Conservation (phyloP, 78 protist genomes). For the Isochrysis galbana region DNA sequence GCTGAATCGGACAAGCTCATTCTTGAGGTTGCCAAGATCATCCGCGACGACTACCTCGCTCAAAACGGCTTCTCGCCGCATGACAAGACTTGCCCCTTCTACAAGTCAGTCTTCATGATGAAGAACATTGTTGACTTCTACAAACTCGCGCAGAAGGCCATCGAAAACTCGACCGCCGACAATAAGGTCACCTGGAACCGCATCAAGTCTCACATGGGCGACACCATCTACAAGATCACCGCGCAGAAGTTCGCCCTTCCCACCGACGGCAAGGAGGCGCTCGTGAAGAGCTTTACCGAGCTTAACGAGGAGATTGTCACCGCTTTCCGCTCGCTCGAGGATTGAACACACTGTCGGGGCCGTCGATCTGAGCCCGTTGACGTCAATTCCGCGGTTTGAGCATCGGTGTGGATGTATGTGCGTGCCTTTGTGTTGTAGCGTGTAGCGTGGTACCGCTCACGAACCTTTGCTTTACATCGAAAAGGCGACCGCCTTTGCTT, state of each 20-base stretch:
- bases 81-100: conserved; percentile 98
- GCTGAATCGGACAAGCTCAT: conserved; percentile 95
- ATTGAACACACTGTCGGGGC: not conserved
- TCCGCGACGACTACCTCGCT: conserved; percentile 96
- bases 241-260: conserved; percentile 76
- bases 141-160: conserved; percentile 66
- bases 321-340: conserved; percentile 50
- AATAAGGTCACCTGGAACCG: conserved; percentile 70
- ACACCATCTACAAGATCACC: conserved; percentile 51
- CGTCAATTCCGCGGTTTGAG: no score
- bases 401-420: no score
- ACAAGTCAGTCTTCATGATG: conserved; percentile 97
- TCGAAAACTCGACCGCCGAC: conserved; percentile 70
- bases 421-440: no score
- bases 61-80: conserved; percentile 92
- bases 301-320: conserved; percentile 57
- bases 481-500: no score
- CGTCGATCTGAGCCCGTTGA: no score
- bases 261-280: conserved; percentile 63
- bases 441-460: no score
- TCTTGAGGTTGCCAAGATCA: conserved; percentile 87
- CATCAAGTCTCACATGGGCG: conserved; percentile 64
- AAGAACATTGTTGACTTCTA: conserved; percentile 88
- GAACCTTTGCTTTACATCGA: no score
- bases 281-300: conserved; percentile 2